Evolutionary conservation across 768 basidiomycete genomes (phyloP).

Genomic region (Chalciporus chontae): DNA sequence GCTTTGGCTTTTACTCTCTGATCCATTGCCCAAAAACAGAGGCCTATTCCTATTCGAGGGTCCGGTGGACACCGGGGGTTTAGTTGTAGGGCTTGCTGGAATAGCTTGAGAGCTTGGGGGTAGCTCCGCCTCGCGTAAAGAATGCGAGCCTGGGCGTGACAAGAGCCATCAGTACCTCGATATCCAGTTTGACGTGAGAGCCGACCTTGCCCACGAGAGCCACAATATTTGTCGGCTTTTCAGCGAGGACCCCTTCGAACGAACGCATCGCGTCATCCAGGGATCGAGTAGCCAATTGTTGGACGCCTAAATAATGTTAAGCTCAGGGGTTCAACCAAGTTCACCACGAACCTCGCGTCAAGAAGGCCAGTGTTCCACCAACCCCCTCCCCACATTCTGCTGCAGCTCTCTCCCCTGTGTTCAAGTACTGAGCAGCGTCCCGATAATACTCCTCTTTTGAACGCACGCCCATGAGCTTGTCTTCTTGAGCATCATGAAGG

Average conservation of each 20-base stretch:
- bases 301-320: slow-evolving; percentile 53
- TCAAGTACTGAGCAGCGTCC: slow-evolving; percentile 68
- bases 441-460: slow-evolving; percentile 66
- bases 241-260: slow-evolving; percentile 74
- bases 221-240: slow-evolving; percentile 82
- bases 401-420: slow-evolving; percentile 52
- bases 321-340: background rate
- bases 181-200: background rate
- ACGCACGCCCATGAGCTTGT: slow-evolving; percentile 54
- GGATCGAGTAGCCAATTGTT: slow-evolving; percentile 74
- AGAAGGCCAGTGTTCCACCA: slow-evolving; percentile 53
- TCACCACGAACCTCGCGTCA: slow-evolving; percentile 58
- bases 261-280: slow-evolving; percentile 80
- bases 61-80: slow-evolving; percentile 83
- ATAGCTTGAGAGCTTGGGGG: slow-evolving; percentile 75
- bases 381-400: slow-evolving; percentile 59
- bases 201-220: slow-evolving; percentile 83
- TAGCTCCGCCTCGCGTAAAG: slow-evolving; percentile 76
- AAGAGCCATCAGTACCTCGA: slow-evolving; percentile 1
- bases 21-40: slow-evolving; percentile 90
- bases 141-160: slow-evolving; percentile 63
- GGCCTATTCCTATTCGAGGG: slow-evolving; percentile 91
- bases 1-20: slow-evolving; percentile 76
- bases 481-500: slow-evolving; percentile 69
- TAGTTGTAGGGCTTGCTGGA: slow-evolving; percentile 79